Evolutionary conservation across 2,329 filamentous ascomycete species (phyloP), one percentile per base, ranked within the genome.

Genomic region (Dothistroma septosporum): DNA sequence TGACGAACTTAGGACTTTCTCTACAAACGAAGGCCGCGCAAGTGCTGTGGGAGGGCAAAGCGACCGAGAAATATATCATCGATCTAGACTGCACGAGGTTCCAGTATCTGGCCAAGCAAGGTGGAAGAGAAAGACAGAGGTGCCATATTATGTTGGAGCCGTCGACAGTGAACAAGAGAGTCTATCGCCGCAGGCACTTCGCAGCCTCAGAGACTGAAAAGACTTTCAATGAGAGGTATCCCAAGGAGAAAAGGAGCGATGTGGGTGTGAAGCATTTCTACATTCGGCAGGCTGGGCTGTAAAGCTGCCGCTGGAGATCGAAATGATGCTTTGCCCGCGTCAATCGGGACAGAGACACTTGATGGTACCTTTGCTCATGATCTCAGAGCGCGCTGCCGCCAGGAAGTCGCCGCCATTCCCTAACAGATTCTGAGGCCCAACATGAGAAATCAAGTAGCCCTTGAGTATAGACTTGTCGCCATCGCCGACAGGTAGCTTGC

Each of bases 401-500:
- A 72, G 72, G 52, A 74, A 68, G 9, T 66, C 64, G 22, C 60
- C 58, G 0, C 82, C 82, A 56, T 78, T 76, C 1, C 79, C 80
- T 64, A 82, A 77, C 56, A 83, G 80, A 53, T 75, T 78, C 57
- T 73, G 76, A 0, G 89, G 89, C 0, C 89, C 89, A 19, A 90
- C 72, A 53, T 90, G 85, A 21, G 80, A 76, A 49, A 85, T 80
- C 2, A 78, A 66, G 66, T 85, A 87, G 0, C 83, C 83, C 55
- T 78, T 68, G 0, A 82, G 79, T 61, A 73, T 73, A 64, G 78
- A 83, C 62, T 75, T 79, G 35, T 77, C 72, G 3, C 75, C 77
- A 31, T 77, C 73, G 50, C 82, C 77, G 19, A 79, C 80, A 0
- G 82, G 82, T 16, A 82, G 65, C 24, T 78, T 76, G 21, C 75